phyloP scores from a whole-genome alignment of 306 rosid species.

The Vigna reflexopilosa region DNA sequence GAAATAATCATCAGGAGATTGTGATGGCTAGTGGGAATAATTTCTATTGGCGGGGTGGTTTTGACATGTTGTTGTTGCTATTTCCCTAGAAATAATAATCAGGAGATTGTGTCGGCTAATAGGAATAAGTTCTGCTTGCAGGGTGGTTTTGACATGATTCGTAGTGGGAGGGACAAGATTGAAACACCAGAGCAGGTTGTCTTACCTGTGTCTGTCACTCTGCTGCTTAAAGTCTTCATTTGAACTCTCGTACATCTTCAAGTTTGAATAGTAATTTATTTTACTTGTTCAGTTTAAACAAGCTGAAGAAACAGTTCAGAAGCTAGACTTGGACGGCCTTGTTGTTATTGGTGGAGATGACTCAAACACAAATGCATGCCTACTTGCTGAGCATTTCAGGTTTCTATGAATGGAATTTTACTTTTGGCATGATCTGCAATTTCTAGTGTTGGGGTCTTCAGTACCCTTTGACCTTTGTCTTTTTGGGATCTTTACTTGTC shows the following conservation, averaged over 20 bases:
- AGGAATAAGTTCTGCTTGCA: slow-evolving; percentile 47
- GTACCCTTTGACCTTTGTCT: neutral
- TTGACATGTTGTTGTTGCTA: slow-evolving; percentile 63
- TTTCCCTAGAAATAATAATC: slow-evolving; percentile 20
- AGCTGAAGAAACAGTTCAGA: slow-evolving; percentile 86
- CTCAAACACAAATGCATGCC: slow-evolving; percentile 98
- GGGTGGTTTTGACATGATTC: slow-evolving; percentile 99
- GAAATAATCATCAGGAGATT: slow-evolving; percentile 32
- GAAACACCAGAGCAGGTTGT: slow-evolving; percentile 98
- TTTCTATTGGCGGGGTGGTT: slow-evolving; percentile 82
- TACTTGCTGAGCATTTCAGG: slow-evolving; percentile 98
- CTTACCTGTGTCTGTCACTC: slow-evolving; percentile 7
- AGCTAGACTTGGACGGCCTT: slow-evolving; percentile 96
- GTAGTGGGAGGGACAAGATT: slow-evolving; percentile 99
- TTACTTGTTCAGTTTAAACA: slow-evolving; percentile 75
- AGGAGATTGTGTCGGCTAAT: slow-evolving; percentile 35
- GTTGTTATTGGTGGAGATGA: slow-evolving; percentile 98
- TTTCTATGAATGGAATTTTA: slow-evolving; percentile 39
- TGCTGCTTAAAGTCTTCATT: slow-evolving; percentile 10
- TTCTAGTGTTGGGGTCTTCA: neutral
- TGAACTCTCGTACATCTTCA: slow-evolving; percentile 24
- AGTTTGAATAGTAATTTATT: slow-evolving; percentile 37
- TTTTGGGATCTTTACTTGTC: neutral
- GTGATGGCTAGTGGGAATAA: slow-evolving; percentile 18
- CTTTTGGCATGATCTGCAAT: slow-evolving; percentile 24